Evolutionary conservation across 2,329 filamentous ascomycete species (phyloP).

Genomic region (Chalara sp.): DNA sequence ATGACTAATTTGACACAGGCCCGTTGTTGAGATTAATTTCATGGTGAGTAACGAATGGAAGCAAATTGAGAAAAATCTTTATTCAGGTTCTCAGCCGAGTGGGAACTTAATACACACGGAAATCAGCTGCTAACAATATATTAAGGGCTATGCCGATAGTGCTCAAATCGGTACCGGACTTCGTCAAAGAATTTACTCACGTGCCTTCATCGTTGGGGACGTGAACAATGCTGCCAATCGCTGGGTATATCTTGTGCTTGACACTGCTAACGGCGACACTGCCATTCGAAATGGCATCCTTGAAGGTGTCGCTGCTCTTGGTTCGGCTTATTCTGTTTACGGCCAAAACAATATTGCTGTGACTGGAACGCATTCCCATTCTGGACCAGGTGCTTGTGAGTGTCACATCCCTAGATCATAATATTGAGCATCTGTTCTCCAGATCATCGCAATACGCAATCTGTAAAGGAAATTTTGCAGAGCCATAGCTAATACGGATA

Average conservation of each 20-base stretch:
- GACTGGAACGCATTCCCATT: slow-evolving; percentile 87
- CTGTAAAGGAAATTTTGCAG: too few relatives aligned
- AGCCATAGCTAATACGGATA: not conserved
- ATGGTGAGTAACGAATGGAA: slow-evolving; percentile 37
- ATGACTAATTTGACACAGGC: slow-evolving; percentile 28
- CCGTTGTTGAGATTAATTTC: slow-evolving; percentile 85
- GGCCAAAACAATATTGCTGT: slow-evolving; percentile 75
- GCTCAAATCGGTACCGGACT: slow-evolving; percentile 76
- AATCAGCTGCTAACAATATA: not conserved
- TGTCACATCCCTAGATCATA: not conserved
- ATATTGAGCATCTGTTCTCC: too few relatives aligned
- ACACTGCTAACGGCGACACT: slow-evolving; percentile 81
- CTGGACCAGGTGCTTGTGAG: slow-evolving; percentile 65
- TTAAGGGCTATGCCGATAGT: slow-evolving; percentile 69
- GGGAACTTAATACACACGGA: too few relatives aligned
- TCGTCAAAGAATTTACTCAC: slow-evolving; percentile 81
- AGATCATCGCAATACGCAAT: too few relatives aligned
- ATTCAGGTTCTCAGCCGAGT: too few relatives aligned
- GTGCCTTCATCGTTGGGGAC: slow-evolving; percentile 79
- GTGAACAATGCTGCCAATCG: slow-evolving; percentile 59
- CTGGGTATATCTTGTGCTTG: slow-evolving; percentile 80
- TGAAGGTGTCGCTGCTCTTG: slow-evolving; percentile 63
- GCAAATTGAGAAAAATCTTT: too few relatives aligned
- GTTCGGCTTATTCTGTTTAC: slow-evolving; percentile 68
- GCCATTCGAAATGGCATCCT: slow-evolving; percentile 80